A percentile compares a stretch with the other conserved stretches of the same genome.
phyloP scores from a whole-genome alignment of 108 stramenopile genomes.

The Pseudonitzschia multistriata region DNA sequence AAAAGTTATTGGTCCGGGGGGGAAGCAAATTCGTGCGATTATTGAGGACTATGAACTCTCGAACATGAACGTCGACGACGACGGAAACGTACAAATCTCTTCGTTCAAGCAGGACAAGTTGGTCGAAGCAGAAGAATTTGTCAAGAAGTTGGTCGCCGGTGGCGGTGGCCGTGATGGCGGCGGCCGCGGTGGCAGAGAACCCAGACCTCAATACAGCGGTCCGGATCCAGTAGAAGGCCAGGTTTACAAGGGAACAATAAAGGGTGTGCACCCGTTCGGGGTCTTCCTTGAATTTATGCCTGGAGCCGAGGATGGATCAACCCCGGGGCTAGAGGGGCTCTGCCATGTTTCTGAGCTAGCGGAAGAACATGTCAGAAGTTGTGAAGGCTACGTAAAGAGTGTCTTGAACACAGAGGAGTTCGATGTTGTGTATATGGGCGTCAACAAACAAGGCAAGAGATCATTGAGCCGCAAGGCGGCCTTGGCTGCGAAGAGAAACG shows the following conservation, averaged over 20 bases:
- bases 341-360: conserved; percentile 86
- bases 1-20: conserved; percentile 86
- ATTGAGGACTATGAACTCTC: conserved; percentile 80
- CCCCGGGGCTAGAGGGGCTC: conserved; percentile 76
- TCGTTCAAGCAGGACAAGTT: conserved; percentile 60
- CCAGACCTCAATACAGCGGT: conserved; percentile 65
- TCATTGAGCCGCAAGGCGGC: conserved; percentile 69
- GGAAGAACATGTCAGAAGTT: conserved; percentile 71
- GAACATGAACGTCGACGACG: conserved; percentile 69
- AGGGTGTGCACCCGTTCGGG: conserved; percentile 80
- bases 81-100: conserved; percentile 64
- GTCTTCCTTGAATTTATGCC: conserved; percentile 81
- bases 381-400: conserved; percentile 67
- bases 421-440: conserved; percentile 76
- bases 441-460: conserved; percentile 69
- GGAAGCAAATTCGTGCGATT: conserved; percentile 79
- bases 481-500: conserved; percentile 38
- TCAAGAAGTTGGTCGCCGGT: conserved; percentile 39
- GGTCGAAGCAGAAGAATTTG: conserved; percentile 69
- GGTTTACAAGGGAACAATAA: conserved; percentile 73
- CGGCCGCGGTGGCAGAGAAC: conserved; percentile 38
- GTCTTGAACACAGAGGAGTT: conserved; percentile 65
- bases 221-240: conserved; percentile 73
- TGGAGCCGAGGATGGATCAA: conserved; percentile 79
- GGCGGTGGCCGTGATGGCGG: conserved; percentile 47